Base-by-base conservation (phyloP, 306 rosid genomes). In the Prunus mongolica region DNA sequence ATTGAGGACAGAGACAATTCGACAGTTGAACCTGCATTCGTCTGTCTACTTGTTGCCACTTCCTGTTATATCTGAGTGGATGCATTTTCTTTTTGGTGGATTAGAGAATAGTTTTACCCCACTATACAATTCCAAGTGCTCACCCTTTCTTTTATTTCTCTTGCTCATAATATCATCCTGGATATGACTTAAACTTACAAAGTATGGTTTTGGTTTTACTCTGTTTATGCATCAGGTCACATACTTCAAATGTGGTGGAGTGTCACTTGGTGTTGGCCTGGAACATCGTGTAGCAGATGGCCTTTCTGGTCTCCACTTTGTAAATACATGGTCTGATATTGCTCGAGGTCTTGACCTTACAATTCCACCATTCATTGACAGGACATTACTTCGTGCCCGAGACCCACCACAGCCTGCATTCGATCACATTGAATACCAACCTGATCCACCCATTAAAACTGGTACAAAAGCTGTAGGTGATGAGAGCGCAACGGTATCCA, bases 201-300 rank as follows among this genome's bases (percentile, higher is more conserved):
- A 32, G 38, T 32, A 32, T 32, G 38, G 6, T 32, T 5, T 7
- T 52, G 65, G 51, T 27, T 79, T 22, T 50, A 0, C 28, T 45
- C 8, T 61, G 25, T 49, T 1, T 65, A 19, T 30, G 44, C 44
- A 38, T 68, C 73, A 91, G 97, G 91, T 91, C 72, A 91, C 97
- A 6, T 41, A 79, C 76, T 91, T 91, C 67, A 89, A 89, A 81
- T 91, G 97, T 78, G 97, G 95, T 19, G 97, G 93, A 7, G 91
- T 86, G 0, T 87, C 94, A 12, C 86, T 91, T 14, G 97, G 97
- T 12, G 94, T 91, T 38, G 95, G 94, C 4, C 85, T 89, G 89
- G 87, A 86, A 46, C 95, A 91, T 75, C 87, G 82, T 24, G 93
- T 10, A 30, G 93, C 91, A 8, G 97, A 91, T 77, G 97, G 97